Conservation (phyloP, 2,329 filamentous ascomycete genomes). For the Monosporascus sp. region DNA sequence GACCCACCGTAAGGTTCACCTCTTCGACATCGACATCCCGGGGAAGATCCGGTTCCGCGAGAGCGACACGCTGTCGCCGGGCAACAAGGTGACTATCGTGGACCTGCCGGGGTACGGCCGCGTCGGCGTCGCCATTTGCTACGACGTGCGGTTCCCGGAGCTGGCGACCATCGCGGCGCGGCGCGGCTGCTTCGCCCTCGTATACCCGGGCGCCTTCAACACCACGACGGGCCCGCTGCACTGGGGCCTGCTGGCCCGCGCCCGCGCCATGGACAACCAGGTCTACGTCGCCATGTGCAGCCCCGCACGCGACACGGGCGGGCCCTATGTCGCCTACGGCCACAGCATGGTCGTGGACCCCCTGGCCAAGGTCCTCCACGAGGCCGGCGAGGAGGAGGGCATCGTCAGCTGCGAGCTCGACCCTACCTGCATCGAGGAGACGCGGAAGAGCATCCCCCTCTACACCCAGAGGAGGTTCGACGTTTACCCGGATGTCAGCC, state of each 20-base stretch:
- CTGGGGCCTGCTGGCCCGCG: conserved; percentile 79
- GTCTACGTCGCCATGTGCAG: conserved; percentile 90
- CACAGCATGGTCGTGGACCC: conserved; percentile 88
- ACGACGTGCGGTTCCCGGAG: conserved; percentile 95
- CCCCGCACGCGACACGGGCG: conserved; percentile 73
- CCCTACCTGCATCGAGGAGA: conserved; percentile 64
- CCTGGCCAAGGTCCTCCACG: conserved; percentile 73
- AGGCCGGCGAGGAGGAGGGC: conserved; percentile 74
- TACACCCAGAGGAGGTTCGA: conserved; percentile 85
- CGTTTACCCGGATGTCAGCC: conserved; percentile 86
- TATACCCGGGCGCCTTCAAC: conserved; percentile 98
- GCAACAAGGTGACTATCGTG: conserved; percentile 79
- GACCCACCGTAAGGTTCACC: conserved; percentile 86
- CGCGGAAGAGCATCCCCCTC: conserved; percentile 78
- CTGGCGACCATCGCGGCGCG: conserved; percentile 84
- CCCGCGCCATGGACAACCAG: conserved; percentile 88
- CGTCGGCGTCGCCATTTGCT: conserved; percentile 89
- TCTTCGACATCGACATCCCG: conserved; percentile 97
- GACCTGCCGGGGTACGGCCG: conserved; percentile 85
- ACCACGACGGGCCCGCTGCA: conserved; percentile 87
- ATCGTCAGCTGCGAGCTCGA: conserved; percentile 71
- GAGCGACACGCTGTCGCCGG: conserved; percentile 80
- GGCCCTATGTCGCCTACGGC: conserved; percentile 84
- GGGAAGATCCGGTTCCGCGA: conserved; percentile 90
- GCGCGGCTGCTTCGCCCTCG: conserved; percentile 76